Conservation (phyloP, 2,329 filamentous ascomycete species). For the Neofusicoccum umdonicola region DNA sequence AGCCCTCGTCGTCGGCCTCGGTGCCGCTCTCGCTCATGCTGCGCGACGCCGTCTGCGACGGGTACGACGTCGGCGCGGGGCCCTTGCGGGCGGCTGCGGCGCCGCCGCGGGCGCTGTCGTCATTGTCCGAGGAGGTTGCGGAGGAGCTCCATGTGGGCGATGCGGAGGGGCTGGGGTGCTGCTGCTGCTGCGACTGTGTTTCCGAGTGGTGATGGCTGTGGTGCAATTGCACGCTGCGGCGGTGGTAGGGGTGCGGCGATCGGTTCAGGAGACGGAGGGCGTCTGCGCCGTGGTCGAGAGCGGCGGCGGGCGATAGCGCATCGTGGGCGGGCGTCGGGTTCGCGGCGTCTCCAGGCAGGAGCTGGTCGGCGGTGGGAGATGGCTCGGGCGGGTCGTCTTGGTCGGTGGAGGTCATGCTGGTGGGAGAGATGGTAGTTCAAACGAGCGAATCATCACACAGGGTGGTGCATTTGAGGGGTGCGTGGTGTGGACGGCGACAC, state of each 20-base stretch:
- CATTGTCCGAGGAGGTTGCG: neutral
- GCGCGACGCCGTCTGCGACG: constrained; percentile 3
- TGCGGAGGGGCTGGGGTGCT: neutral
- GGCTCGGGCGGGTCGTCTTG: constrained; percentile 12
- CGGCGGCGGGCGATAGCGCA: neutral
- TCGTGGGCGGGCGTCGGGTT: neutral
- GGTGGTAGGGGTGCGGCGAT: constrained; percentile 39
- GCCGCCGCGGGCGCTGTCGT: neutral
- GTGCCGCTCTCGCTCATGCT: constrained; percentile 78
- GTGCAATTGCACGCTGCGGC: constrained; percentile 20
- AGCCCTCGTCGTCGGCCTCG: constrained; percentile 90
- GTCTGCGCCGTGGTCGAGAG: neutral
- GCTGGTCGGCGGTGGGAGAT: neutral
- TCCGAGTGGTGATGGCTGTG: neutral
- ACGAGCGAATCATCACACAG: constrained; percentile 12
- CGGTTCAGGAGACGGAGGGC: constrained; percentile 35
- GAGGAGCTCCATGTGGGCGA: constrained; percentile 6
- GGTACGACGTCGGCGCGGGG: constrained; percentile 2
- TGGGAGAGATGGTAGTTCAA: neutral
- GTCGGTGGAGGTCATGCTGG: constrained; percentile 1
- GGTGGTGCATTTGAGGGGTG: neutral
- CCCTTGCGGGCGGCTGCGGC: neutral
- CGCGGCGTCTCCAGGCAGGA: neutral
- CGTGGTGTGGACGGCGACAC: neutral
- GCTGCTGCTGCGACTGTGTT: neutral